Conservation (phyloP, 2,329 filamentous ascomycete genomes). For the Fusarium neocosmosporiellum region DNA sequence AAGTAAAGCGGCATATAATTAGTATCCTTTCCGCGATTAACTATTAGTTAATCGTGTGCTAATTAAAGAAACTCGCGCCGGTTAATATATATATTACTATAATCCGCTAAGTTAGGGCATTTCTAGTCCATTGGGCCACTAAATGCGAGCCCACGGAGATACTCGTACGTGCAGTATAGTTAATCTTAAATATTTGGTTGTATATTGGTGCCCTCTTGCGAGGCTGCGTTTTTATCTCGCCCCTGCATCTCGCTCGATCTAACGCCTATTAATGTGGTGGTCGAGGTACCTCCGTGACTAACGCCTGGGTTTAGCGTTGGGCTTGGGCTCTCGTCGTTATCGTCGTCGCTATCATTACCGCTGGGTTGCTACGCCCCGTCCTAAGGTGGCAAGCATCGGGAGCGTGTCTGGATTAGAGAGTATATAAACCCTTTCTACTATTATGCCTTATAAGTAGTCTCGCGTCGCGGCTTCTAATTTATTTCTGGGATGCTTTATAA, state of each 20-base stretch:
- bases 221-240: neutral
- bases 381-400: neutral
- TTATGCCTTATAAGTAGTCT: constrained; percentile 37
- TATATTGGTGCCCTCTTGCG: neutral
- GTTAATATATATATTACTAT: constrained; percentile 35
- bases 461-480: constrained; percentile 27
- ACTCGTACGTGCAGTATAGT: constrained; percentile 45
- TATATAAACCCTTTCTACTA: constrained; percentile 45
- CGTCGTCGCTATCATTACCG: neutral
- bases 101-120: constrained; percentile 41
- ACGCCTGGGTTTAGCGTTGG: neutral
- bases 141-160: constrained; percentile 40
- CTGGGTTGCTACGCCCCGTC: neutral
- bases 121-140: constrained; percentile 38
- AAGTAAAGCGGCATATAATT: constrained; percentile 46
- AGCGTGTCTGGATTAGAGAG: constrained; percentile 43
- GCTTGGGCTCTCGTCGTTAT: neutral
- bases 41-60: constrained; percentile 43
- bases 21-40: constrained; percentile 46
- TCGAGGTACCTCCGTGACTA: neutral
- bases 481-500: constrained; percentile 41
- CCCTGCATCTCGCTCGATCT: neutral
- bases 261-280: neutral
- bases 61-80: constrained; percentile 42
- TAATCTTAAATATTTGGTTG: constrained; percentile 19